phyloP scores from a whole-genome alignment of 2,329 filamentous ascomycete species.

The Cordyceps cicadae region DNA sequence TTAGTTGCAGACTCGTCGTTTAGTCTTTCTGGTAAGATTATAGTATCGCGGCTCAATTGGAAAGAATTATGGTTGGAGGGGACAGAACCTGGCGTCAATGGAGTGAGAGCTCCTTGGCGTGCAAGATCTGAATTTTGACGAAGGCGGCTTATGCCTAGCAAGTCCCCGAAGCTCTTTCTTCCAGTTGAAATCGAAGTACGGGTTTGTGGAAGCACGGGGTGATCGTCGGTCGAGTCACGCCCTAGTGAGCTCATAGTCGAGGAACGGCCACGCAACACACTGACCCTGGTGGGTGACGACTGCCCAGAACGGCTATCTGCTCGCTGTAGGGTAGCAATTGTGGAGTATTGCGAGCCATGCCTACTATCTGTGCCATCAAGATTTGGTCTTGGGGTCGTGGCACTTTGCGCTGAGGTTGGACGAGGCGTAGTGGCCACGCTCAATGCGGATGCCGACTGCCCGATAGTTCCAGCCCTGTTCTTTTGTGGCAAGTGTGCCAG shows the following conservation, averaged over 20 bases:
- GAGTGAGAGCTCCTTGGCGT: conserved; percentile 60
- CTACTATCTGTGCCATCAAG: conserved; percentile 23
- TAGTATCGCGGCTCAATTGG: conserved; percentile 63
- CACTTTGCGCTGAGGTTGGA: conserved; percentile 28
- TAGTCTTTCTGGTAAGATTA: conserved; percentile 66
- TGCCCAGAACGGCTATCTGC: conserved; percentile 45
- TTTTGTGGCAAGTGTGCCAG: conserved; percentile 77
- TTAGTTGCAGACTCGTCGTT: conserved; percentile 86
- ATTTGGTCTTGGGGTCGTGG: conserved; percentile 18
- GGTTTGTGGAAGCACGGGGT: conserved; percentile 56
- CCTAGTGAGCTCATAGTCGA: conserved; percentile 83
- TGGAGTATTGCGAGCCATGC: conserved; percentile 26
- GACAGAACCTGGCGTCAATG: conserved; percentile 60
- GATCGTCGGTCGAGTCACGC: conserved; percentile 62
- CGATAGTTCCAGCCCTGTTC: conserved; percentile 34
- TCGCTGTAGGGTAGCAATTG: conserved; percentile 40
- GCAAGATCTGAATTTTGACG: conserved; percentile 72
- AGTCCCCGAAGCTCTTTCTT: conserved; percentile 84
- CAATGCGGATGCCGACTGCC: conserved; percentile 37
- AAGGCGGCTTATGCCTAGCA: conserved; percentile 70
- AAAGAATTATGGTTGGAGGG: conserved; percentile 78
- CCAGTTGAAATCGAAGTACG: conserved; percentile 83
- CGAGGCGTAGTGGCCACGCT: conserved; percentile 25
- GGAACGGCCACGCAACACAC: conserved; percentile 65
- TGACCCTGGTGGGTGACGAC: conserved; percentile 58